Percentiles rank a stretch among this genome's conserved stretches.
Evolutionary conservation across 2,329 filamentous ascomycete species (phyloP).

Genomic region (Cladosporium sphaerospermum): DNA sequence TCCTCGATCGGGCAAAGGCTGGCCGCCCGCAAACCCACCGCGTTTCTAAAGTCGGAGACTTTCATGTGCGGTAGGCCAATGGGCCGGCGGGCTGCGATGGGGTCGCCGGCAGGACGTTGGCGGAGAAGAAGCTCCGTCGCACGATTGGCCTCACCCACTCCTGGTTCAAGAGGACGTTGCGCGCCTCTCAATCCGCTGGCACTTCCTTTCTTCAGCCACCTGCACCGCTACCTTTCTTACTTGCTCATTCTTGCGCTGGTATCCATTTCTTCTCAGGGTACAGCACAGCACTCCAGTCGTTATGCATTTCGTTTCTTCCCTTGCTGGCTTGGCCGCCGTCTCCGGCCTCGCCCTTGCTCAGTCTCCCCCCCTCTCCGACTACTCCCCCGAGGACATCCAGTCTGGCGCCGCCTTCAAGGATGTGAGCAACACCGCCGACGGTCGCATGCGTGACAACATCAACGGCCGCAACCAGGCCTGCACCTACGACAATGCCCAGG

Average conservation of each 20-base stretch:
- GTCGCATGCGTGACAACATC: conserved; percentile 11
- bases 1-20: not conserved
- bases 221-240: conserved; percentile 1
- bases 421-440: conserved; percentile 8
- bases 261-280: not conserved
- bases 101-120: conserved; percentile 2
- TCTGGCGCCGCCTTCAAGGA: conserved; percentile 14
- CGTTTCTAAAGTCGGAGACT: conserved; percentile 11
- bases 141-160: not conserved
- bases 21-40: not conserved
- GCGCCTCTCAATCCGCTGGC: no score
- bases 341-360: conserved; percentile 8
- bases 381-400: conserved; percentile 12
- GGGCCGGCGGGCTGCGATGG: conserved; percentile 5
- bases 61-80: not conserved
- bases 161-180: conserved; percentile 8
- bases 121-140: not conserved
- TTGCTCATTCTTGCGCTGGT: conserved; percentile 3
- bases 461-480: conserved; percentile 9
- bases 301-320: conserved; percentile 8
- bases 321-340: conserved; percentile 8
- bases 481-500: conserved; percentile 14
- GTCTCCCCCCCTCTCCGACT: conserved; percentile 11
- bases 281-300: not conserved
- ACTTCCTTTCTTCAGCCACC: conserved; percentile 1